Base-by-base conservation (phyloP, 2,329 filamentous ascomycete species). In the Ascochyta lentis region DNA sequence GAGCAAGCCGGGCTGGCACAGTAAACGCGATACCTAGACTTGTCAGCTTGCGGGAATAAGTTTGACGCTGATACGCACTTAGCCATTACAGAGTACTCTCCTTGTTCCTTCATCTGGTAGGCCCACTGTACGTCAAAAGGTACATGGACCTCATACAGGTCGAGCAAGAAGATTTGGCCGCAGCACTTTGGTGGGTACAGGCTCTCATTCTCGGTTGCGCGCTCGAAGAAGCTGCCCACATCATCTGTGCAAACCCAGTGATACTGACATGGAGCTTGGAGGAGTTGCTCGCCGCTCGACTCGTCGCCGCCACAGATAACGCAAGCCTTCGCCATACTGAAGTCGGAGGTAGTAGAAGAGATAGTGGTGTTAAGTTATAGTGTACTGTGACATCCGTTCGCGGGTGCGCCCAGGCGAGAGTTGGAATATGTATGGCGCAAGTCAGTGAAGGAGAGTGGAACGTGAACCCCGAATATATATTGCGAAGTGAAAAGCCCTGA, bases 111-210 rank as follows among this genome's bases (percentile, higher is more conserved):
- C 6, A 54, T 41, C 38, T 61, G 57, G 33, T 61, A 74, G 1
- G 59, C 61, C 56, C 57, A 64, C 4, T 55, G 46, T 1, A 66
- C 42, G 4, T 69, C 63, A 12, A 59, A 63, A 0, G 64, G 60
- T 1, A 73, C 34, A 31, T 65, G 39, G 6, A 63, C 48, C 35
- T 66, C 61, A 26, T 60, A 74, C 1, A 66, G 53, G 3, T 62
- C 58, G 12, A 71, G 59, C 6, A 65, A 27, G 19, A 74, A 58
- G 8, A 69, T 54, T 9, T 63, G 49, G 2, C 35, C 50, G 55
- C 71, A 74, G 58, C 71, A 74, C 34, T 60, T 59, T 8, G 70
- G 68, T 6, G 69, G 70, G 40, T 66, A 74, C 1, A 69, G 47
- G 33, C 59, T 66, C 51, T 74, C 70, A 43, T 65, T 63, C 3